Conservation (phyloP, 768 basidiomycete species). For the Erythrobasidium yunnanense region DNA sequence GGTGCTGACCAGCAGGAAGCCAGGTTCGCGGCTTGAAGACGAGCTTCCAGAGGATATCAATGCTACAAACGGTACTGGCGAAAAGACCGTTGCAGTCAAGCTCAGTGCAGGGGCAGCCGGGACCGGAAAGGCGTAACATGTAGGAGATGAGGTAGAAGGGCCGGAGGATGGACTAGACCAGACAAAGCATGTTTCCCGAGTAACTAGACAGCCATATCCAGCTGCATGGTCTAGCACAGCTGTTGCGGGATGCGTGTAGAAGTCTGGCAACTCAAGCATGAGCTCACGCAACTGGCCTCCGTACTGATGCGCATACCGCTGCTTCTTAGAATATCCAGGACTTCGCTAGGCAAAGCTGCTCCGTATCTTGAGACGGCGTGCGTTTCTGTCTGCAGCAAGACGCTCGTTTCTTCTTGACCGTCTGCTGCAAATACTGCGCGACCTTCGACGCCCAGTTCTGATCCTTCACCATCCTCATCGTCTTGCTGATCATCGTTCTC, state of each 20-base stretch:
- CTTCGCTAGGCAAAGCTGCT: not conserved
- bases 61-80: slow-evolving; percentile 7
- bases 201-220: slow-evolving; percentile 14
- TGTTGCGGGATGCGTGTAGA: slow-evolving; percentile 7
- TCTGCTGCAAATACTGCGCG: not conserved
- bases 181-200: not conserved
- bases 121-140: slow-evolving; percentile 23
- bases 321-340: not conserved
- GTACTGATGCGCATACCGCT: not conserved
- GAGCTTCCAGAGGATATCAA: not conserved
- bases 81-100: slow-evolving; percentile 3
- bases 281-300: not conserved
- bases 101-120: not conserved
- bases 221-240: not conserved
- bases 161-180: not conserved
- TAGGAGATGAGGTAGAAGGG: slow-evolving; percentile 4
- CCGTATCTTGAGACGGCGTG: slow-evolving; percentile 3
- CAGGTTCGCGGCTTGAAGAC: slow-evolving; percentile 10
- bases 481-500: not conserved
- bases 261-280: not conserved
- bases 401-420: not conserved
- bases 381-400: slow-evolving; percentile 8
- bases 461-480: not conserved
- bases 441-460: not conserved
- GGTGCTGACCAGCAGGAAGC: slow-evolving; percentile 4